Evolutionary conservation across 352 stramenopile species (phyloP).

Genomic region (Plasmopara viticola): DNA sequence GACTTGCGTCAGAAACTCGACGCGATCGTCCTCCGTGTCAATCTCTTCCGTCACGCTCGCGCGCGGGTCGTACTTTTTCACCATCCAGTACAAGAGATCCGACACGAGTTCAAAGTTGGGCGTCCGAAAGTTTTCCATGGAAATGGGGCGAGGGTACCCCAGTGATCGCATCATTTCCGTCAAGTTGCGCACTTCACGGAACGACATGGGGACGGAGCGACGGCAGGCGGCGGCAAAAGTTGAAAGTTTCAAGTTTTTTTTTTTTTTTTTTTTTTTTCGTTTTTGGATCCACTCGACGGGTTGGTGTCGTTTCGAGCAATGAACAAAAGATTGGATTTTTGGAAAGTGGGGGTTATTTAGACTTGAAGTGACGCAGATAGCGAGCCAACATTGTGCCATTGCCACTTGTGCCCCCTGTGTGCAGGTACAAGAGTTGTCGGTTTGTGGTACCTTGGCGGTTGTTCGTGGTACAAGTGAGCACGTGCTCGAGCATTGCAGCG

Average conservation of each 20-base stretch:
- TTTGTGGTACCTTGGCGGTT: not conserved
- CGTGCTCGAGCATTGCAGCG: constrained; percentile 24
- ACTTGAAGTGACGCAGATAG: constrained; percentile 34
- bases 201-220: constrained; percentile 49
- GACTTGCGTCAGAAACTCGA: constrained; percentile 91
- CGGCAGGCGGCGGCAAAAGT: constrained; percentile 3
- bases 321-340: constrained; percentile 12
- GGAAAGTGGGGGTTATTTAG: not conserved
- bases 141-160: constrained; percentile 87
- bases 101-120: constrained; percentile 97
- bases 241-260: too few species aligned
- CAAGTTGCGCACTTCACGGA: constrained; percentile 88
- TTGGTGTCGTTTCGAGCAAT: too few species aligned
- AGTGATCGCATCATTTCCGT: constrained; percentile 94
- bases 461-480: constrained; percentile 13
- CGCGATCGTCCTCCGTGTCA: constrained; percentile 91
- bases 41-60: constrained; percentile 90
- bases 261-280: constrained; percentile 5
- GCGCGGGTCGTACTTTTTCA: constrained; percentile 88
- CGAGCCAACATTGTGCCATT: constrained; percentile 69
- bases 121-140: constrained; percentile 92
- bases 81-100: constrained; percentile 95
- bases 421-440: constrained; percentile 69
- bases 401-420: constrained; percentile 68
- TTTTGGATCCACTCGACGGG: too few species aligned